A percentile compares a stretch with the other conserved stretches of the same genome.
These are phyloP conservation scores for Pelargonium citronellum DNA, from an alignment of 441 rosid genomes.

Conservation along the genomic window DNA sequence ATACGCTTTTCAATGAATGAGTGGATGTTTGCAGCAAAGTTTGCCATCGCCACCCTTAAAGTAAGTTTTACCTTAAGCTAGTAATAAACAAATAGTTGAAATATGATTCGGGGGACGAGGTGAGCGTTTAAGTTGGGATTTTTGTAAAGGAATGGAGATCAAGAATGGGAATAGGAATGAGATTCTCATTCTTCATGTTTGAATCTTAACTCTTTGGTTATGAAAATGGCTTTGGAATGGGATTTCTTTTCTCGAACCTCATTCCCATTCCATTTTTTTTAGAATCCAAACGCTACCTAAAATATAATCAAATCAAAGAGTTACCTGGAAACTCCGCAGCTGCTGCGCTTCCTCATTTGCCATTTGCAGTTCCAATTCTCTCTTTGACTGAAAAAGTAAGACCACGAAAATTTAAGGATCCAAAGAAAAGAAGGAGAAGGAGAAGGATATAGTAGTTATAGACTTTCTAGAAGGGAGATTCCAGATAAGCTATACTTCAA, in stretches of 20 bases:
- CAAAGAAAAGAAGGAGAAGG: neutral
- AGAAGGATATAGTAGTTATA: neutral
- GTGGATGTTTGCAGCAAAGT: neutral
- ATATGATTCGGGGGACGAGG: too few relatives aligned
- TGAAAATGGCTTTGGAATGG: too few relatives aligned
- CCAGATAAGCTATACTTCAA: neutral
- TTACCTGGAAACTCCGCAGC: constrained; percentile 80
- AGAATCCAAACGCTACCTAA: too few relatives aligned
- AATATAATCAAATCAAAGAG: constrained; percentile 8
- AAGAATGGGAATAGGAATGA: too few relatives aligned
- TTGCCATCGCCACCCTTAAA: neutral
- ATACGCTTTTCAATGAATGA: neutral
- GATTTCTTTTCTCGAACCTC: too few relatives aligned
- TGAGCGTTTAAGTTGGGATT: too few relatives aligned
- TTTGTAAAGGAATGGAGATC: too few relatives aligned
- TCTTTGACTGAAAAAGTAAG: constrained; percentile 48
- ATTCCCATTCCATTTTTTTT: too few relatives aligned
- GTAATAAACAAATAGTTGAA: too few relatives aligned
- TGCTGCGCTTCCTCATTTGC: constrained; percentile 70
- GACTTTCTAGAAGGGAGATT: neutral
- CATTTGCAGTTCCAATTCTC: constrained; percentile 60
- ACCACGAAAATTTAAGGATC: neutral
- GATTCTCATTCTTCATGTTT: too few relatives aligned
- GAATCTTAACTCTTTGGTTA: too few relatives aligned
- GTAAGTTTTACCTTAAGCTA: too few relatives aligned